Base-by-base conservation (phyloP, 352 stramenopile genomes). In the Aphanomyces euteiches region DNA sequence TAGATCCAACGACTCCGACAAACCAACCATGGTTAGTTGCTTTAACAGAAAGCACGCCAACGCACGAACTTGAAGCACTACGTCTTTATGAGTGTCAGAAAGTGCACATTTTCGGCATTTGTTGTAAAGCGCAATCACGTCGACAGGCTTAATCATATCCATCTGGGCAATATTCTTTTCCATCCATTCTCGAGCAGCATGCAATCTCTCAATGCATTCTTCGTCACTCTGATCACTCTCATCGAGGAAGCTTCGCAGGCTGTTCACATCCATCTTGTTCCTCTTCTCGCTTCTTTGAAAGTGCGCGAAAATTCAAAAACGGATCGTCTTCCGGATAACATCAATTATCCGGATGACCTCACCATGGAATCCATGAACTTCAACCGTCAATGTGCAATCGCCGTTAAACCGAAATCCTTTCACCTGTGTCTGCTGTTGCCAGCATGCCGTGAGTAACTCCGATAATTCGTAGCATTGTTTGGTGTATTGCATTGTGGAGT, bases 91-190 rank as follows among this genome's bases (percentile, higher is more conserved):
- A 28, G 43, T 56, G 10, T 67, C 43, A 15, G 38, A 45, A 13
- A 67, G 28, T 4, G 15, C 13, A 45, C 59, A 67, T 19, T 39
- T 43, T 37, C 59, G 59, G 8, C 38, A 43, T 54, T 21, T 50
- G 43, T 67, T 67, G 43, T 67, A 67, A 17, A 67, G 59, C 10
- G 15, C 59, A 19, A 67, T 56, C 40, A 50, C 59, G 21, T 67
- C 41, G 17, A 36, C 48, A 7, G n/a, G 17, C 15, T 61, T 19
- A 7, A 61, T 13, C 5, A n/a, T 7, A 10, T 61, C 19, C 12
- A n/a, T 19, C 54, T 6, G 28, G 19, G 21, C 10, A 37, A 7
- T 37, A n/a, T 28, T 37, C 15, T 36, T 58, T 19, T 8, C 50
- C 50, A 61, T 39, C 54, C 54, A 61, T n/a, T 13, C n/a, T 7